phyloP scores from a whole-genome alignment of 202 grass and related monocot genomes.

The Schoenoplectus triqueter region DNA sequence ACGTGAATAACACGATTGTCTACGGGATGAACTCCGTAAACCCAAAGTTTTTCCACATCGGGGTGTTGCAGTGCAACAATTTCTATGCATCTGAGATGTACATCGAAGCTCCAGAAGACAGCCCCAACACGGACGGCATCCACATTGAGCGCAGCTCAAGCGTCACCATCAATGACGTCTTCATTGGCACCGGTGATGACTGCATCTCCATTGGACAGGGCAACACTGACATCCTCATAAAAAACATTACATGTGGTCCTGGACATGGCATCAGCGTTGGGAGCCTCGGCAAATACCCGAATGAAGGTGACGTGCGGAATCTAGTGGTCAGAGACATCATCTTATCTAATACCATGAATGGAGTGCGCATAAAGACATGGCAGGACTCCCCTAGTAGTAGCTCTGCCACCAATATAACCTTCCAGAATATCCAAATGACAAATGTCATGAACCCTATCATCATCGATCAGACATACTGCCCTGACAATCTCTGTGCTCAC shows the following conservation, averaged over 20 bases:
- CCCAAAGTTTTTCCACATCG: slow-evolving; percentile 82
- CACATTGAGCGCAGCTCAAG: slow-evolving; percentile 62
- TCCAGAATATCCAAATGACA: slow-evolving; percentile 56
- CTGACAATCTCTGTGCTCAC: not conserved
- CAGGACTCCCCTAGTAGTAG: slow-evolving; percentile 55
- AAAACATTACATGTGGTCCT: slow-evolving; percentile 55
- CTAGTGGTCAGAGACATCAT: slow-evolving; percentile 54
- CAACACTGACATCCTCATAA: slow-evolving; percentile 44
- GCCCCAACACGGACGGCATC: slow-evolving; percentile 80
- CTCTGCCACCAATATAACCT: slow-evolving; percentile 49
- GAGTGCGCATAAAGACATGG: slow-evolving; percentile 72
- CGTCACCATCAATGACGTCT: slow-evolving; percentile 41
- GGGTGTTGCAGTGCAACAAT: slow-evolving; percentile 39
- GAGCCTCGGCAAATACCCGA: slow-evolving; percentile 56
- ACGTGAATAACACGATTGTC: slow-evolving; percentile 48
- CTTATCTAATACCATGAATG: slow-evolving; percentile 49
- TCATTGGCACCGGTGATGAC: slow-evolving; percentile 61
- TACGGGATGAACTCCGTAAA: slow-evolving; percentile 56
- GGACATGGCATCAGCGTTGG: slow-evolving; percentile 78
- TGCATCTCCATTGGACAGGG: slow-evolving; percentile 72
- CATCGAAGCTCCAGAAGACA: slow-evolving; percentile 43
- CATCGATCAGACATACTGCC: slow-evolving; percentile 83
- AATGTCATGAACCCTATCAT: slow-evolving; percentile 64
- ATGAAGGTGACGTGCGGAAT: slow-evolving; percentile 58
- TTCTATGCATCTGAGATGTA: slow-evolving; percentile 36